Evolutionary conservation across 176 grass and related monocot species (phyloP), one percentile per base, ranked within the genome.

Genomic region (Elymus sibiricus): DNA sequence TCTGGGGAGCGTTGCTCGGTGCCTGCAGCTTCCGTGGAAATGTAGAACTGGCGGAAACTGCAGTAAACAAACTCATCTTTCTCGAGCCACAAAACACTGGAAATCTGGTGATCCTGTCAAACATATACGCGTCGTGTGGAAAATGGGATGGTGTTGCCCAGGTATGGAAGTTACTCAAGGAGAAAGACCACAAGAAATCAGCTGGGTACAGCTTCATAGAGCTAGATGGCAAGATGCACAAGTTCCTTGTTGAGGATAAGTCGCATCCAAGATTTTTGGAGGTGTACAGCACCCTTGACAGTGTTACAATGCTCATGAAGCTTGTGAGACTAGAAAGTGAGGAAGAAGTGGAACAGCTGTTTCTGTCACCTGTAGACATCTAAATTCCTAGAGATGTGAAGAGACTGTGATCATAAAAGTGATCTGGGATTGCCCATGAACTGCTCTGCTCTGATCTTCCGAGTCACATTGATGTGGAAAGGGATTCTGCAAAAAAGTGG

Each of bases 11-110:
- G 9, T 62, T 95, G 47, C 84, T 95, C 53, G 91, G 93, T 35
- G 91, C 93, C 71, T 93, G 93, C 89, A 91, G 91, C 85, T 95
- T 93, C 87, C 91, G 91, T 87, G 81, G 78, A 65, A 90, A 93
- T 2, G 5, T 89, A 26, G 84, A 92, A 49, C 76, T 93, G 29
- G 93, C 88, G 15, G 88, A 95, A 85, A 51, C 87, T 71, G 93
- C 90, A 1, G 70, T 83, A 26, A 46, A 65, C 3, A 83, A 83
- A 22, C 84, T 93, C 15, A 76, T 89, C 39, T 55, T 19, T 16
- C 86, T 95, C 4, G 88, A 93, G 66, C 93, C 93, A 9, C 85
- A 86, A 42, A 95, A 93, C 61, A 81, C 86, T 5, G 90, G 60
- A 66, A 93, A 95, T 78, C 81, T 85, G 61, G 88, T 95, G 12